These are phyloP conservation scores for Tuber calosporum DNA, from an alignment of 495 filamentous ascomycete species.

Conservation along the genomic window DNA sequence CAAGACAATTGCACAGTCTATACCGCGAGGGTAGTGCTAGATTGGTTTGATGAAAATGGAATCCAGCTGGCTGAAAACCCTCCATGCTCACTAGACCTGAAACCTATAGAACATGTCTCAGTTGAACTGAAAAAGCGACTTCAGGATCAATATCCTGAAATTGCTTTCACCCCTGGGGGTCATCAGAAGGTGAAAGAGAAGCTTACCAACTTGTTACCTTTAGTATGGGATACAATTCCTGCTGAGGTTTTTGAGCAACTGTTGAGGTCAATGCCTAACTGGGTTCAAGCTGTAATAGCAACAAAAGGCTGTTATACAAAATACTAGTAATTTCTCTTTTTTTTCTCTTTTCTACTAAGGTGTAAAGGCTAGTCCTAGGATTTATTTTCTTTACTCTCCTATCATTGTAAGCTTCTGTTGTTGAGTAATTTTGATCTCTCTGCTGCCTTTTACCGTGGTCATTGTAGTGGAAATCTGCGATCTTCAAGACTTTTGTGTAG, in stretches of 20 bases:
- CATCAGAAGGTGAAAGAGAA: background rate
- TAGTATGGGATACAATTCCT: conserved; percentile 4
- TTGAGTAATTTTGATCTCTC: too few species aligned
- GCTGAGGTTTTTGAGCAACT: conserved; percentile 14
- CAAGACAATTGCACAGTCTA: conserved; percentile 24
- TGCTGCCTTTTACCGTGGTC: too few species aligned
- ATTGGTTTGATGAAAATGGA: conserved; percentile 8
- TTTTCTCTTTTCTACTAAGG: too few species aligned
- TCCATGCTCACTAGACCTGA: conserved; percentile 26
- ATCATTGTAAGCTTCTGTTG: too few species aligned
- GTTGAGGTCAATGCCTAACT: conserved; percentile 10
- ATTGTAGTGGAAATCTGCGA: too few species aligned
- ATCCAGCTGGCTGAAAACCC: conserved; percentile 10
- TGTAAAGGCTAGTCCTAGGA: too few species aligned
- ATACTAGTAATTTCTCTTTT: too few species aligned
- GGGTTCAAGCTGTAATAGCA: conserved; percentile 11
- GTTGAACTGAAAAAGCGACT: conserved; percentile 5
- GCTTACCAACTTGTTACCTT: background rate
- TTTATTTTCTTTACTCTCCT: too few species aligned
- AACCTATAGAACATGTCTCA: conserved; percentile 28
- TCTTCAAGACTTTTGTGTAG: too few species aligned
- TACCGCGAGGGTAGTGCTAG: conserved; percentile 8
- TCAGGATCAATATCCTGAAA: background rate
- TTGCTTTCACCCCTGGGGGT: background rate
- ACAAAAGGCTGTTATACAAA: conserved; percentile 19